Conservation (phyloP, 2,329 filamentous ascomycete species). For the Xylariaceae sp. region DNA sequence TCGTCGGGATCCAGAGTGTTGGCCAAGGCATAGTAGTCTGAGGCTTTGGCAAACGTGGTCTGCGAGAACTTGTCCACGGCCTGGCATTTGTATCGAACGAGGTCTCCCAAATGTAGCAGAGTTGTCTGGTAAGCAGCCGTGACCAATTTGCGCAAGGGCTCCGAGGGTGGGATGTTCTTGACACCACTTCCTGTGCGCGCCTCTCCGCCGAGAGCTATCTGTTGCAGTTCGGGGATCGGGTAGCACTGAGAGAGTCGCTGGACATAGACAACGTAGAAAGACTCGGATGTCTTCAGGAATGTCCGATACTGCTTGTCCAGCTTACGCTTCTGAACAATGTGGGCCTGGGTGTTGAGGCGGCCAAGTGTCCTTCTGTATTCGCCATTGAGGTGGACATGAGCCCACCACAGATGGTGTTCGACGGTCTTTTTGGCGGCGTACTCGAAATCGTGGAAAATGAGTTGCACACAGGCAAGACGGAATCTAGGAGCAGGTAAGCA, state of each 20-base stretch:
- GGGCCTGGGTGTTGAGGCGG: conserved; percentile 49
- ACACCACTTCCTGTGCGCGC: conserved; percentile 42
- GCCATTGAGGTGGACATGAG: conserved; percentile 73
- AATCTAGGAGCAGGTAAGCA: conserved; percentile 47
- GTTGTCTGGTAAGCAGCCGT: conserved; percentile 76
- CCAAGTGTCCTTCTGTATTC: conserved; percentile 71
- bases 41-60: conserved; percentile 73
- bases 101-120: conserved; percentile 82
- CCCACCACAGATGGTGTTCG: conserved; percentile 73
- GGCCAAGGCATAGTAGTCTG: conserved; percentile 83
- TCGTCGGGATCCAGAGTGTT: conserved; percentile 74
- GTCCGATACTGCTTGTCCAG: conserved; percentile 76
- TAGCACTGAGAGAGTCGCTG: conserved; percentile 68
- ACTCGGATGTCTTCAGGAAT: conserved; percentile 84
- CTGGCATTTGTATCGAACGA: conserved; percentile 81
- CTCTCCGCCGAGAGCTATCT: conserved; percentile 43
- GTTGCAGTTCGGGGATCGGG: conserved; percentile 49
- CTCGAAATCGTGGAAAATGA: conserved; percentile 70
- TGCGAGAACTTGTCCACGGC: conserved; percentile 62
- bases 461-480: conserved; percentile 68
- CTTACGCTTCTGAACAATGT: conserved; percentile 67
- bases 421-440: conserved; percentile 61
- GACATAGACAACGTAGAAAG: conserved; percentile 85
- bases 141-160: conserved; percentile 55
- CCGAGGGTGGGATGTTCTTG: conserved; percentile 41